These are phyloP conservation scores for Pelargonium myrrhifolium DNA, from an alignment of 441 rosid species.

Conservation along the genomic window DNA sequence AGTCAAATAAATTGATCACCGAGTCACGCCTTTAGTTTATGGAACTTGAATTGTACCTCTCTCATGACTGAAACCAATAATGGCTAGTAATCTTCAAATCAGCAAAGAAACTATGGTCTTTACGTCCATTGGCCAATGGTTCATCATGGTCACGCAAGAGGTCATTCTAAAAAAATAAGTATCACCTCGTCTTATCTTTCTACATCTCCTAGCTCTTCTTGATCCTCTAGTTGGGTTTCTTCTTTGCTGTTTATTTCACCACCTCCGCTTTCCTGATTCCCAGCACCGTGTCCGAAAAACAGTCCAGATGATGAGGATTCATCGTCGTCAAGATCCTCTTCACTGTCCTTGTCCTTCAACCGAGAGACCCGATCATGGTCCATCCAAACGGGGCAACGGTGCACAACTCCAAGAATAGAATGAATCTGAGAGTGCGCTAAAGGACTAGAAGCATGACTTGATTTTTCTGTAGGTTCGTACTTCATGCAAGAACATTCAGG, in stretches of 20 bases:
- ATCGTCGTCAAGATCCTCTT: conserved; percentile 74
- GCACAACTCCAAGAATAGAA: conserved; percentile 44
- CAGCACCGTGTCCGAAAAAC: conserved; percentile 37
- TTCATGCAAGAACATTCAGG: conserved; percentile 82
- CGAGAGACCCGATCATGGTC: conserved; percentile 29
- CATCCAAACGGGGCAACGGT: conserved; percentile 74
- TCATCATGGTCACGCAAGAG: too few species aligned
- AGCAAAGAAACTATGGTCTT: too few species aligned
- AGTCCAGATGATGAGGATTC: conserved; percentile 57
- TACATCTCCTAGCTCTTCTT: conserved; percentile 74
- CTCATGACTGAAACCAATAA: too few species aligned
- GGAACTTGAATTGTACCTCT: too few species aligned
- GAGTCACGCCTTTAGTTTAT: too few species aligned
- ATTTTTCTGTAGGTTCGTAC: conserved; percentile 18
- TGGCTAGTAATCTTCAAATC: too few species aligned
- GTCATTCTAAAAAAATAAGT: too few species aligned
- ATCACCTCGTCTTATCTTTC: conserved; percentile 27
- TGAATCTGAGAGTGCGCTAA: conserved; percentile 28
- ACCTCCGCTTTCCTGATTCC: conserved; percentile 39
- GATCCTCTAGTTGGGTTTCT: conserved; percentile 77
- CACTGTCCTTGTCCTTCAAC: conserved; percentile 56
- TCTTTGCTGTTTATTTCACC: conserved; percentile 64
- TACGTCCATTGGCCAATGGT: too few species aligned
- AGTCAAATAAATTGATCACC: too few species aligned
- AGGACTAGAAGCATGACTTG: conserved; percentile 28